Conservation (phyloP, 805 yeast species). For the Cyberlindnera galapagoensis region DNA sequence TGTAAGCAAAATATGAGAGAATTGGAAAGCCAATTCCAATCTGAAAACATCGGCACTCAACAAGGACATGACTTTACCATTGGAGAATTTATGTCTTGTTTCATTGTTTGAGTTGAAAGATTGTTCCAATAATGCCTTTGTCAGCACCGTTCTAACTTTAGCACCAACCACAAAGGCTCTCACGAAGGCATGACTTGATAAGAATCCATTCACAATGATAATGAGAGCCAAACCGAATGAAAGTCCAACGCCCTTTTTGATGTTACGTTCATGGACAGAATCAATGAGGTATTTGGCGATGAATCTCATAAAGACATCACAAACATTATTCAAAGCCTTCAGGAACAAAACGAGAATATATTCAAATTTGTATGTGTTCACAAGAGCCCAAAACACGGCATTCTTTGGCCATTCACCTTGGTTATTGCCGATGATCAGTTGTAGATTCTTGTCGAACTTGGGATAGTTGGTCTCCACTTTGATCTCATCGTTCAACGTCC, state of each 20-base stretch:
- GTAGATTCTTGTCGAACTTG: slow-evolving; percentile 28
- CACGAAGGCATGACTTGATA: slow-evolving; percentile 56
- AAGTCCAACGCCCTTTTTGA: slow-evolving; percentile 58
- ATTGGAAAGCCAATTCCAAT: slow-evolving; percentile 63
- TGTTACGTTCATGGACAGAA: slow-evolving; percentile 38
- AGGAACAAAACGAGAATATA: background rate
- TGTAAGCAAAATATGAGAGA: slow-evolving; percentile 44
- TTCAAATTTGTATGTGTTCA: slow-evolving; percentile 3
- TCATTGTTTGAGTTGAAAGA: slow-evolving; percentile 50
- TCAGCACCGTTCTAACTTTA: slow-evolving; percentile 57
- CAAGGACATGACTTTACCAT: slow-evolving; percentile 63
- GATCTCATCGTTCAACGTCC: slow-evolving; percentile 32
- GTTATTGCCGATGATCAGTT: slow-evolving; percentile 24
- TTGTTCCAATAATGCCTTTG: slow-evolving; percentile 62
- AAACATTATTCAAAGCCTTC: background rate
- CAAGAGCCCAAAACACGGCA: slow-evolving; percentile 29
- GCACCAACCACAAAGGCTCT: slow-evolving; percentile 56
- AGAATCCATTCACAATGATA: slow-evolving; percentile 40
- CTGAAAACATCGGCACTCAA: slow-evolving; percentile 77
- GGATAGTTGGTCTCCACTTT: slow-evolving; percentile 32
- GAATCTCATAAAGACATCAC: slow-evolving; percentile 35
- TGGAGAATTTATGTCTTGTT: slow-evolving; percentile 52
- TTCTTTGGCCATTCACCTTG: slow-evolving; percentile 16
- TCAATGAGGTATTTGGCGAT: slow-evolving; percentile 43
- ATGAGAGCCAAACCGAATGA: slow-evolving; percentile 60